These are phyloP conservation scores for Sedum album DNA, from an alignment of 164 flowering plant genomes.

Conservation along the genomic window DNA sequence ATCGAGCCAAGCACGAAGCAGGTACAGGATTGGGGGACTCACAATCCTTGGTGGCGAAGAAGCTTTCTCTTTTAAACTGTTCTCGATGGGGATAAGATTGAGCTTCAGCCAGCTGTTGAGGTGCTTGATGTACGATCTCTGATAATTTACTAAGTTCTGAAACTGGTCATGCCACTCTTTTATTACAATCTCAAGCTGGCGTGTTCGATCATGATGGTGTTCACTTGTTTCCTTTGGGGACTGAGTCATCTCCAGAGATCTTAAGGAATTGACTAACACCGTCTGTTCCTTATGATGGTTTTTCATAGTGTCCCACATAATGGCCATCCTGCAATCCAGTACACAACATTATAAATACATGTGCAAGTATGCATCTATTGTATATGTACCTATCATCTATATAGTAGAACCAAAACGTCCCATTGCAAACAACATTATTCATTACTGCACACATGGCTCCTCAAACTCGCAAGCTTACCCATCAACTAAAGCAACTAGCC, in stretches of 20 bases:
- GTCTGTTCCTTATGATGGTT: constrained; percentile 54
- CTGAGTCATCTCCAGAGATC: constrained; percentile 43
- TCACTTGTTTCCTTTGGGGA: constrained; percentile 56
- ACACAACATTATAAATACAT: not conserved
- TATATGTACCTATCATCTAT: not conserved
- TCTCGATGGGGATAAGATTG: constrained; percentile 44
- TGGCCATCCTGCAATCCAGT: constrained; percentile 50
- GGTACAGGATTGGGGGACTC: constrained; percentile 27
- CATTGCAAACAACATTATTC: not conserved
- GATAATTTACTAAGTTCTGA: constrained; percentile 45
- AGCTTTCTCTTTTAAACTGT: constrained; percentile 35
- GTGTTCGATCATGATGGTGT: constrained; percentile 58
- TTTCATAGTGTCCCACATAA: constrained; percentile 82
- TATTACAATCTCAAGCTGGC: constrained; percentile 46
- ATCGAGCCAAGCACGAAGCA: constrained; percentile 33
- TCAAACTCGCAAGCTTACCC: constrained; percentile 47
- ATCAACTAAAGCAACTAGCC: constrained; percentile 77
- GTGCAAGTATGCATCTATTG: not conserved
- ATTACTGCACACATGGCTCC: not conserved
- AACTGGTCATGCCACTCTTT: constrained; percentile 63
- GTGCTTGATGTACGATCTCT: constrained; percentile 56
- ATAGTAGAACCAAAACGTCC: not conserved
- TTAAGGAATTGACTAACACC: constrained; percentile 33
- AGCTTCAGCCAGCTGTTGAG: constrained; percentile 71
- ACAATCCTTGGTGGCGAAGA: constrained; percentile 33